Base-by-base conservation (phyloP, 2,329 filamentous ascomycete species). In the Cercospora sesami region DNA sequence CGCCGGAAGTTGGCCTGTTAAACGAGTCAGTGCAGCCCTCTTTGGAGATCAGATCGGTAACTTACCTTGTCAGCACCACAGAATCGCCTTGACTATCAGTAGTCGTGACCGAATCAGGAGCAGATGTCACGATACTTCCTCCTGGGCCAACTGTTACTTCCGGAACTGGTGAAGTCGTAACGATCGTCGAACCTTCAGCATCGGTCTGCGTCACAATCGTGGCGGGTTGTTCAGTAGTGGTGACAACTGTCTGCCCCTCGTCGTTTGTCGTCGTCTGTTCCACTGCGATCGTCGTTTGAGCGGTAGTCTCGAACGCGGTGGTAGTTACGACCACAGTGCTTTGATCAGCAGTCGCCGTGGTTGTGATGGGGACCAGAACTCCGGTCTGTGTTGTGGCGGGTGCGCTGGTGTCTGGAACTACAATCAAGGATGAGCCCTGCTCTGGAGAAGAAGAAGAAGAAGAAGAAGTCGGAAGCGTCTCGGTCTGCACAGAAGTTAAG, bases 151-250 rank as follows among this genome's bases (percentile, higher is more conserved):
- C 72, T 12, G 73, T 65, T 67, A 83, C 78, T 63, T 79, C 82
- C 5, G 76, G 75, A 1, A 79, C 68, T 3, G 76, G 79, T 4
- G 80, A 79, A 26, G 79, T 78, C 5, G 77, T 73, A 1, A 79
- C 79, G 8, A 80, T 69, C 42, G 78, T 77, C 31, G 73, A 69
- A 69, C 82, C 82, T 10, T 73, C 61, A 42, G 69, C 65, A 73
- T 83, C 77, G 55, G 82, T 83, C n/a, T 73, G 76, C 3, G 78
- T 78, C 14, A 82, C 70, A 3, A 82, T 74, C 14, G 73, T 75
- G 64, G 81, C 79, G 1, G 78, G 79, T 57, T 79, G 80, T 21
- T 77, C 79, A 39, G 80, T 75, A 48, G 80, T 75, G 61, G 78
- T 75, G 10, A 75, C 77, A 59, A 77, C 64, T 12, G 74, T 72